These are phyloP conservation scores for Populus trichocarpa DNA, from an alignment of 441 rosid species.

Conservation along the genomic window DNA sequence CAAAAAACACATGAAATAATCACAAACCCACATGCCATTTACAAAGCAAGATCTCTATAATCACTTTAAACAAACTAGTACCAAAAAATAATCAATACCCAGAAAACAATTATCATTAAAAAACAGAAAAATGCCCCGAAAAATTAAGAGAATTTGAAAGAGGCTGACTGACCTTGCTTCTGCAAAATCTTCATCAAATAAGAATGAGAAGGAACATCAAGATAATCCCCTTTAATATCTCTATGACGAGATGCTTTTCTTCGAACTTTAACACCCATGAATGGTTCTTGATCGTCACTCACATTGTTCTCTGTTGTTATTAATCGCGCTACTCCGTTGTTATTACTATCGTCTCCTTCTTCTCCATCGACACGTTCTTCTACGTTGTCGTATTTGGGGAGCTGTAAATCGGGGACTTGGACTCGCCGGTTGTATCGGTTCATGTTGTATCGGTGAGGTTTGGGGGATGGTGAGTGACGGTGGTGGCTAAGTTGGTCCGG, in stretches of 20 bases:
- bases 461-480: background rate
- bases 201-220: constrained; percentile 68
- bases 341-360: constrained; percentile 19
- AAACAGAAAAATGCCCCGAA: background rate
- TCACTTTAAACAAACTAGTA: background rate
- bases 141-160: background rate
- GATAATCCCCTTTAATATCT: constrained; percentile 75
- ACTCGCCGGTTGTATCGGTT: constrained; percentile 46
- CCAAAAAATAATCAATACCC: background rate
- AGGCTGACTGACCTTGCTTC: constrained; percentile 61
- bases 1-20: no score
- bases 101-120: background rate
- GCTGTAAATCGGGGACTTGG: constrained; percentile 43
- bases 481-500: background rate
- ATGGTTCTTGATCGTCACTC: constrained; percentile 72
- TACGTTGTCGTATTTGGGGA: constrained; percentile 31
- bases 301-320: constrained; percentile 39
- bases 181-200: constrained; percentile 66
- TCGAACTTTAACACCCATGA: constrained; percentile 78
- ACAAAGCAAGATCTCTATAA: background rate
- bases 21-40: background rate
- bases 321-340: constrained; percentile 9
- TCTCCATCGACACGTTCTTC: constrained; percentile 9
- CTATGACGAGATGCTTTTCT: constrained; percentile 77
- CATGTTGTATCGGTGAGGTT: constrained; percentile 22